Evolutionary conservation across 257 asterid genomes (phyloP), one percentile per base, ranked within the genome.

Genomic region (Jacaranda mimosifolia): DNA sequence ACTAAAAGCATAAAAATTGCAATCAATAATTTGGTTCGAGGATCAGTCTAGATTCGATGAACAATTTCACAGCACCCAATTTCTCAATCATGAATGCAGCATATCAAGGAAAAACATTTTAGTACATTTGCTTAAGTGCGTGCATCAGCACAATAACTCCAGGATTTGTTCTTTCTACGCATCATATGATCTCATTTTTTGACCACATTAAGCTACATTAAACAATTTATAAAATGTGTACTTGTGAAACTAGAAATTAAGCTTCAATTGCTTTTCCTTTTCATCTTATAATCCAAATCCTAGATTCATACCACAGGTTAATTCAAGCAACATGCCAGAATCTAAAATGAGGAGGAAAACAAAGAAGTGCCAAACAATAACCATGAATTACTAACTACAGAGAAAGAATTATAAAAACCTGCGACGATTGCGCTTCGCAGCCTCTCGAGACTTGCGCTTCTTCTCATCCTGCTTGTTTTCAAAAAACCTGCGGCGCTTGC

Each of bases 391-490:
- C 9, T 35, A 7, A 39, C 4, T 35, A 76, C 9, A 39, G 19
- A 3, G 51, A 9, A 49, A 26, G 4, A 51, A 86, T 0, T 12
- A 3, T 48, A 21, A 3, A 4, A 51, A 90, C 98, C 98, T 91
- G 81, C 94, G 89, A 19, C 97, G 97, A 74, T 93, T 93, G 77
- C 99, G 97, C 81, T 79, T 83, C 5, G 97, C 97, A 36, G 99
- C 97, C 17, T 95, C 99, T 7, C 98, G 98, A 0, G 91, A 0
- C 81, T 74, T 91, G 73, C 98, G 90, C 81, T 95, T 95, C 83
- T 86, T 79, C 89, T 91, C 85, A 1, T 91, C 99, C 85, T 95
- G 99, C 74, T 84, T 85, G 75, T 87, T 93, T 93, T 95, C 98
- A 9, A 82, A 85, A 70, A 18, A 95, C 43, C 96, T 82, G 53